Conservation (phyloP, 192 early-diverging fungal genomes). For the Umbelopsis ramanniana region DNA sequence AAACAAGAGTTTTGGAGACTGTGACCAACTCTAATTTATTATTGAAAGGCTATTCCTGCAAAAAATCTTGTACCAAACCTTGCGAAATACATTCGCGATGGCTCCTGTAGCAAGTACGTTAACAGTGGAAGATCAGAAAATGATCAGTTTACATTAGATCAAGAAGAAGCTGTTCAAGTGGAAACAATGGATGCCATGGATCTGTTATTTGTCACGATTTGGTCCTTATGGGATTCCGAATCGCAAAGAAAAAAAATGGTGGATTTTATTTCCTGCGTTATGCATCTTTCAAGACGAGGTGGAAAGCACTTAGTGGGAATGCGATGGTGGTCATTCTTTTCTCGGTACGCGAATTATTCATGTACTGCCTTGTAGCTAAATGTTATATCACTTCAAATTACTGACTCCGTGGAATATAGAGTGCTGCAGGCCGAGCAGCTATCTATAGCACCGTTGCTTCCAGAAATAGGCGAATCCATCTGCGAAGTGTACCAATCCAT, state of each 20-base stretch:
- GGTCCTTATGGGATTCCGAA: constrained; percentile 10
- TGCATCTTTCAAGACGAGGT: constrained; percentile 21
- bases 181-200: constrained; percentile 30
- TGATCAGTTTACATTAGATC: background rate
- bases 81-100: constrained; percentile 27
- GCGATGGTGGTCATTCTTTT: constrained; percentile 40
- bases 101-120: background rate
- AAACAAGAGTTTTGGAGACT: background rate
- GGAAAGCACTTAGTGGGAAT: constrained; percentile 31
- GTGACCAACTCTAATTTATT: background rate
- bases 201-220: constrained; percentile 26
- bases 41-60: constrained; percentile 28
- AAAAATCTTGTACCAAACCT: constrained; percentile 33
- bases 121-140: background rate
- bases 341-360: constrained; percentile 21
- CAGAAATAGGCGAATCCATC: background rate
- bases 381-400: background rate
- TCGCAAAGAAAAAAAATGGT: constrained; percentile 24
- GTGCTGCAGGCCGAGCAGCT: background rate
- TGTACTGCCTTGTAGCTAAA: background rate
- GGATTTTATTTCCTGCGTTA: constrained; percentile 16
- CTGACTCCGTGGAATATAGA: background rate
- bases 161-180: constrained; percentile 26
- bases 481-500: background rate
- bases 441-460: background rate